phyloP scores from a whole-genome alignment of 257 asterid species.

The Solanum clarkiae region DNA sequence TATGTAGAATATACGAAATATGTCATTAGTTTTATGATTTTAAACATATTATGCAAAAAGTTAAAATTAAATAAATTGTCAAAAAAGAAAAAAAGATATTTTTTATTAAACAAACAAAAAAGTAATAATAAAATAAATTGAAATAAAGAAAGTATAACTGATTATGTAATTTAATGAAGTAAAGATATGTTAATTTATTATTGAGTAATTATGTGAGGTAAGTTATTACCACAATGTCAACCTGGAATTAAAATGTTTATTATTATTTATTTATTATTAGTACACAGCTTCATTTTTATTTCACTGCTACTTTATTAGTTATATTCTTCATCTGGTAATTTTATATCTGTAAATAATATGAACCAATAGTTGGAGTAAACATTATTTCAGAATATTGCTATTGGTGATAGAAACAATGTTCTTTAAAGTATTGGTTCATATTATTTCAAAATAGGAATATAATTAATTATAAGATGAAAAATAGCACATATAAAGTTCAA shows the following conservation, averaged over 20 bases:
- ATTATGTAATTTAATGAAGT: neutral
- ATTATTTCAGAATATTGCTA: neutral
- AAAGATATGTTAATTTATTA: neutral
- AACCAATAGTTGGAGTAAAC: neutral
- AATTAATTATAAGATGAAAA: neutral
- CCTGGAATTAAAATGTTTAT: neutral
- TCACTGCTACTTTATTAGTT: neutral
- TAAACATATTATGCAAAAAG: neutral
- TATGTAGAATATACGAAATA: no score
- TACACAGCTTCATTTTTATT: neutral
- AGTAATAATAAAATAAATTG: no score
- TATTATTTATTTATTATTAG: neutral
- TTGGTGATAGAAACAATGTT: neutral
- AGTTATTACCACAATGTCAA: neutral
- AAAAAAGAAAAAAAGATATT: no score
- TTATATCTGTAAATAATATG: neutral
- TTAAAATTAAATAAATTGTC: no score
- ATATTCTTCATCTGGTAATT: neutral
- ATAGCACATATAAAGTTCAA: neutral
- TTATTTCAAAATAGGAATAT: neutral
- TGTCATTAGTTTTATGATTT: no score
- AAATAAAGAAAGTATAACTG: neutral
- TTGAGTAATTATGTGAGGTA: neutral
- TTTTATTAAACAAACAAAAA: no score
- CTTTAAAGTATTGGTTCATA: neutral